These are phyloP conservation scores for Fusarium sp. DNA, from an alignment of 2,329 filamentous ascomycete genomes.

Conservation along the genomic window DNA sequence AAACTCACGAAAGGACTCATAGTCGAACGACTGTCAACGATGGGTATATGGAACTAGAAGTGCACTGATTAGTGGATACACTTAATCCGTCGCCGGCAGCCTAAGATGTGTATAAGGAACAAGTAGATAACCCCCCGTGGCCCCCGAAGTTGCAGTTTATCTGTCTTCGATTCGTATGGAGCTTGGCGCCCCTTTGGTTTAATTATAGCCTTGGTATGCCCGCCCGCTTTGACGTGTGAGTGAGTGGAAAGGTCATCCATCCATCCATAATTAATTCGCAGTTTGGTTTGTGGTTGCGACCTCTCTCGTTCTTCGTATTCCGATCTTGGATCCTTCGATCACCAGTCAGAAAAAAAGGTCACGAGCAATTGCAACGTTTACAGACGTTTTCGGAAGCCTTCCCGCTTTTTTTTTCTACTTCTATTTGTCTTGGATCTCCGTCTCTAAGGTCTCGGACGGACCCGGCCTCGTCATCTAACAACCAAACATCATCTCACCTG, in stretches of 20 bases:
- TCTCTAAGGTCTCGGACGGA: background rate
- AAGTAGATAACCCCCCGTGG: conserved; percentile 17
- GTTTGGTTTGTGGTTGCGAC: background rate
- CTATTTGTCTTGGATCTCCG: background rate
- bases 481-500: conserved; percentile 23
- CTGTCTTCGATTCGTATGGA: conserved; percentile 23
- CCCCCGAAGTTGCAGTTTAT: conserved; percentile 26
- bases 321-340: background rate
- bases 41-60: too few species aligned
- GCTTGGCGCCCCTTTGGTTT: conserved; percentile 37
- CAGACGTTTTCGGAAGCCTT: conserved; percentile 17
- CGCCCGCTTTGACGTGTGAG: conserved; percentile 27
- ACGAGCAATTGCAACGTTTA: conserved; percentile 17
- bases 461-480: conserved; percentile 23
- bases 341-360: background rate
- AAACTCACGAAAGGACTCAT: too few species aligned
- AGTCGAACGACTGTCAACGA: too few species aligned
- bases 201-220: conserved; percentile 36
- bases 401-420: background rate
- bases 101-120: too few species aligned
- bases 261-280: background rate
- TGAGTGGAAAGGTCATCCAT: conserved; percentile 8
- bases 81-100: too few species aligned
- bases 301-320: background rate
- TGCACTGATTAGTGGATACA: too few species aligned